Conservation (phyloP, 2,329 filamentous ascomycete species). For the Fusarium sp. region DNA sequence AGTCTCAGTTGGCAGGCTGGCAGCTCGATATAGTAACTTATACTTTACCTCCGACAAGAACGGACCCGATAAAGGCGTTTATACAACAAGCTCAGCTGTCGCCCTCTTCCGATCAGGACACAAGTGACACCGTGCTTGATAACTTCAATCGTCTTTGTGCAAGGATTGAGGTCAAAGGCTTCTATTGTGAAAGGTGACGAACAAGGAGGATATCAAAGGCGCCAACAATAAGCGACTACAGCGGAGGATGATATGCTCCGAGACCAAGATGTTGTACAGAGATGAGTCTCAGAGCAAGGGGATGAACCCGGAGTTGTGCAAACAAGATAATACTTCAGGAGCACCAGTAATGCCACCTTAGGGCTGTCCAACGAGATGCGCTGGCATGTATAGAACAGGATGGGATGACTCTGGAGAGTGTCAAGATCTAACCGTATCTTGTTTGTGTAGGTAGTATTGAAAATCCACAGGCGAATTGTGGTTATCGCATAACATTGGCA, state of each 20-base stretch:
- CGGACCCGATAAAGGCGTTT: conserved; percentile 27
- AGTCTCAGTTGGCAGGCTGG: conserved; percentile 22
- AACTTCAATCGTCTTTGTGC: conserved; percentile 17
- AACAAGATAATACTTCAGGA: conserved; percentile 5
- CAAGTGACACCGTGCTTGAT: conserved; percentile 36
- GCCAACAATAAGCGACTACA: conserved; percentile 11
- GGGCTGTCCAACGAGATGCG: conserved; percentile 34
- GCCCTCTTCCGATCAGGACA: conserved; percentile 15
- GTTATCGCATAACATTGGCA: conserved; percentile 34
- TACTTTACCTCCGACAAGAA: conserved; percentile 26
- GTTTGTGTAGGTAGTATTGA: background rate
- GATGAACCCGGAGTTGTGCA: conserved; percentile 26
- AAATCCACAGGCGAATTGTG: background rate
- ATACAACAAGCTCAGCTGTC: conserved; percentile 21
- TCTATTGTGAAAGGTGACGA: conserved; percentile 4
- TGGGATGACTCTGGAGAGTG: conserved; percentile 29
- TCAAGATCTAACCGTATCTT: conserved; percentile 19
- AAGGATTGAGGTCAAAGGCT: conserved; percentile 38
- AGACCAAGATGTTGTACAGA: conserved; percentile 13
- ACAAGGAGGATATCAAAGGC: conserved; percentile 1
- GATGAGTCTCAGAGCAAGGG: background rate
- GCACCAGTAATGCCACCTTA: conserved; percentile 15
- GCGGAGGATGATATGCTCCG: conserved; percentile 5
- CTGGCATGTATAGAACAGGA: conserved; percentile 28
- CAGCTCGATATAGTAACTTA: conserved; percentile 44